phyloP scores from a whole-genome alignment of 2,329 filamentous ascomycete genomes.

The Fusarium brachygibbosum region DNA sequence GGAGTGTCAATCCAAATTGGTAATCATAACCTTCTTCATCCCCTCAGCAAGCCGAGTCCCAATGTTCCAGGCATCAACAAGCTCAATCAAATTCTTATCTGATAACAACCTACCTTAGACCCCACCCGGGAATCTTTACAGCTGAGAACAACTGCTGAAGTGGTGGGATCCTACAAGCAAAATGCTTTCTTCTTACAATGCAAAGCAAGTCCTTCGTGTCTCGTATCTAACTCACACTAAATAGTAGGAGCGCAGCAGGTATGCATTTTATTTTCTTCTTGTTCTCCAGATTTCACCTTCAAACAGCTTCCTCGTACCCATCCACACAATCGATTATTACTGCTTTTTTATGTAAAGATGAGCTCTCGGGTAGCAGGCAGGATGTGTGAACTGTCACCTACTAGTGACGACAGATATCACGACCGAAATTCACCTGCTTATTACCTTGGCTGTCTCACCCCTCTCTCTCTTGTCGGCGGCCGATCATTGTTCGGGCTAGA shows the following conservation, averaged over 20 bases:
- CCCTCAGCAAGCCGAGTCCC: not conserved
- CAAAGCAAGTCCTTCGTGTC: not conserved
- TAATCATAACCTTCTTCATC: not conserved
- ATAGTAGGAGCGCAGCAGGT: not conserved
- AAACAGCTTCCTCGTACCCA: conserved; percentile 18
- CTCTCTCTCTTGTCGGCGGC: conserved; percentile 44
- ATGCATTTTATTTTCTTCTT: not conserved
- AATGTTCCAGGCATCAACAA: conserved; percentile 6
- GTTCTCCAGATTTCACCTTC: conserved; percentile 3
- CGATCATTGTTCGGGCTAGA: conserved; percentile 43
- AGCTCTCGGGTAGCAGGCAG: conserved; percentile 2
- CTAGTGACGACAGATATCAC: conserved; percentile 39
- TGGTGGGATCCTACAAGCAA: conserved; percentile 23
- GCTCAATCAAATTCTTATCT: conserved; percentile 27
- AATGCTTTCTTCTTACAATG: not conserved
- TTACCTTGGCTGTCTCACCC: conserved; percentile 36
- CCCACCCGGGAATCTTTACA: conserved; percentile 15
- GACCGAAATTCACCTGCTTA: conserved; percentile 29
- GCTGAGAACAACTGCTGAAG: not conserved
- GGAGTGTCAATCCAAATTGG: not conserved
- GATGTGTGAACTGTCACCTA: conserved; percentile 13
- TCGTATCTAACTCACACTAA: not conserved
- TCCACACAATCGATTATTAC: not conserved
- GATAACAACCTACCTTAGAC: conserved; percentile 12
- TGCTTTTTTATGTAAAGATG: conserved; percentile 6